Conservation (phyloP, 768 basidiomycete genomes). For the Psilocybe sp. region DNA sequence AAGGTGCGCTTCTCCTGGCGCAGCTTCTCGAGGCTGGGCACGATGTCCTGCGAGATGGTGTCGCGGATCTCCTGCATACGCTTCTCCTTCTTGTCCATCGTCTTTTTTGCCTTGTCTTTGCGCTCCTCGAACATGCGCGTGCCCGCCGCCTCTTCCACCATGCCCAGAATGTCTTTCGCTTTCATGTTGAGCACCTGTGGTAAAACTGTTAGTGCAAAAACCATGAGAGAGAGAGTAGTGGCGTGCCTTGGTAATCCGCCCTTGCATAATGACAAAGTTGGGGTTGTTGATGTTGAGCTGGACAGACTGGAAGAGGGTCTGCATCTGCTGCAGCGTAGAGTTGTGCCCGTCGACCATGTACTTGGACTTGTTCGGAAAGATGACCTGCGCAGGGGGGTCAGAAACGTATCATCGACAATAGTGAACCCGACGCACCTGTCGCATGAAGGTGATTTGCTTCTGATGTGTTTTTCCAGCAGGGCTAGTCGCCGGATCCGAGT, state of each 20-base stretch:
- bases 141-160: conserved; percentile 98
- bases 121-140: conserved; percentile 99
- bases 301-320: conserved; percentile 92
- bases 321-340: conserved; percentile 77
- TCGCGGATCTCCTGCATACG: conserved; percentile 85
- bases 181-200: conserved; percentile 91
- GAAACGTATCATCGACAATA: not conserved
- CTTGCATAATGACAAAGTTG: conserved; percentile 99
- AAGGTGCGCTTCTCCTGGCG: conserved; percentile 86
- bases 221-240: not conserved
- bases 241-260: conserved; percentile 92
- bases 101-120: conserved; percentile 94
- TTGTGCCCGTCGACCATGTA: conserved; percentile 97
- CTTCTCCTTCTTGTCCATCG: conserved; percentile 97
- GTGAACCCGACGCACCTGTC: conserved; percentile 59
- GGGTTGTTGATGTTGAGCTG: conserved; percentile 99
- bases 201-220: not conserved
- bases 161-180: conserved; percentile 93
- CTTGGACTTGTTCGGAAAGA: conserved; percentile 89
- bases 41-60: conserved; percentile 85
- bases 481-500: conserved; percentile 82
- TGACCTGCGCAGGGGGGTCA: conserved; percentile 53
- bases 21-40: conserved; percentile 89
- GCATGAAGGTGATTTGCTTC: conserved; percentile 93
- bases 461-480: conserved; percentile 79